Percentiles rank a stretch among this genome's conserved stretches.
phyloP scores from a whole-genome alignment of 331 rosid species.

The Rosa hybrid region DNA sequence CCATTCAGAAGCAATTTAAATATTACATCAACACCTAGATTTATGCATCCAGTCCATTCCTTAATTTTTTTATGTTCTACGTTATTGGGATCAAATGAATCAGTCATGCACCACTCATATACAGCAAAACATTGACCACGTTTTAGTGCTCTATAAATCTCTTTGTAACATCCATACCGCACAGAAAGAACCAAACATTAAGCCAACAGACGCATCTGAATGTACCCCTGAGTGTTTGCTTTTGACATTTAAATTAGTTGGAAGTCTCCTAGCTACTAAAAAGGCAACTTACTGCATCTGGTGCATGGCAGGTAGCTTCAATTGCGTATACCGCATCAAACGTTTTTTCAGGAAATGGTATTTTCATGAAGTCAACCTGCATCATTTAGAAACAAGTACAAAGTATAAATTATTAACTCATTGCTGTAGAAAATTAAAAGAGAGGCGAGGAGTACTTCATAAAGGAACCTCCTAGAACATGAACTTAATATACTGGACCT shows the following conservation, averaged over 20 bases:
- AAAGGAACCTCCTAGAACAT: constrained; percentile 10
- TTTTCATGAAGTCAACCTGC: constrained; percentile 92
- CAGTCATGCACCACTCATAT: constrained; percentile 96
- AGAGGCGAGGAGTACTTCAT: neutral
- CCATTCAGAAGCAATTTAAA: neutral
- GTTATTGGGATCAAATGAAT: constrained; percentile 76
- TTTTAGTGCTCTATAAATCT: constrained; percentile 84
- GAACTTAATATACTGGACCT: constrained; percentile 17
- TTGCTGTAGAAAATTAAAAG: constrained; percentile 6
- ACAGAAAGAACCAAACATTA: constrained; percentile 25
- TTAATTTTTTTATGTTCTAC: constrained; percentile 75
- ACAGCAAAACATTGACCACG: constrained; percentile 95
- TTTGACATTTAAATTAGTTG: neutral
- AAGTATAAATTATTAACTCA: constrained; percentile 11
- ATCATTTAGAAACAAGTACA: constrained; percentile 2
- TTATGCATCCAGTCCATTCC: constrained; percentile 40
- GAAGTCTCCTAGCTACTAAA: neutral
- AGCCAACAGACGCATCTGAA: constrained; percentile 7
- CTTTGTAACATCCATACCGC: constrained; percentile 90
- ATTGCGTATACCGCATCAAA: constrained; percentile 89
- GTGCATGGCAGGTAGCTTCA: constrained; percentile 96
- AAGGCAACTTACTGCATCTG: constrained; percentile 67
- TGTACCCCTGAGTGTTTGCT: neutral
- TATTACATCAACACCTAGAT: neutral
- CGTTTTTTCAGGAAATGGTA: constrained; percentile 74